Conservation (phyloP, 768 basidiomycete species). For the Sarcodon aspratus region DNA sequence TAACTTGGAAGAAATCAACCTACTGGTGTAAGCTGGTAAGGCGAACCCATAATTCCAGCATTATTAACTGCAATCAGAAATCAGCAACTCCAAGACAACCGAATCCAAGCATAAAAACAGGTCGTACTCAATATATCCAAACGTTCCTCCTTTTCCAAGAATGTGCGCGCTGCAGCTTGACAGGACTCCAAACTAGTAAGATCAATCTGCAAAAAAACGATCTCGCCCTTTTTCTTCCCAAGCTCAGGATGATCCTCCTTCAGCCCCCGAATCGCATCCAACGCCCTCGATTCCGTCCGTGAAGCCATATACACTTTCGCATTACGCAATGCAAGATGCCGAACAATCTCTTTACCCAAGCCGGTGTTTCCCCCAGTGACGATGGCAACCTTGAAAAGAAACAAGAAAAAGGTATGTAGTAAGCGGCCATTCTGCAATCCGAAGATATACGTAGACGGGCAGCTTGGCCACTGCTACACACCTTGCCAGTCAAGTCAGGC, state of each 20-base stretch:
- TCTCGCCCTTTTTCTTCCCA: conserved; percentile 28
- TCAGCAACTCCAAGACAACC: conserved; percentile 21
- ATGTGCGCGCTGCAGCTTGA: conserved; percentile 26
- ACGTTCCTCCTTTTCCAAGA: conserved; percentile 35
- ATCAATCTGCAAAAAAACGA: conserved; percentile 29
- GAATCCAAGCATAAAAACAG: not conserved
- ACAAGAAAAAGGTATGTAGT: no score
- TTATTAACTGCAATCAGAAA: conserved; percentile 6
- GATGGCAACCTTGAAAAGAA: conserved; percentile 21
- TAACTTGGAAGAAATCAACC: no score
- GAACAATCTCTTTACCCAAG: not conserved
- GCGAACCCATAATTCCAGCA: no score
- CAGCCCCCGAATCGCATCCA: conserved; percentile 28
- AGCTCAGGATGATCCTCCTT: conserved; percentile 7
- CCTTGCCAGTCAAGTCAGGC: conserved; percentile 27
- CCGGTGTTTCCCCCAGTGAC: conserved; percentile 23
- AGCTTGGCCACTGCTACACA: no score
- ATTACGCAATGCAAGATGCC: conserved; percentile 11
- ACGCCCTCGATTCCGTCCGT: conserved; percentile 8
- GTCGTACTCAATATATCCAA: conserved; percentile 17
- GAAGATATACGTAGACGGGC: no score
- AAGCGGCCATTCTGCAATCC: no score
- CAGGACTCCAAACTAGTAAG: conserved; percentile 26
- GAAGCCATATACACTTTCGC: conserved; percentile 19
- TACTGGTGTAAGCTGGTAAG: no score